A percentile compares a stretch with the other conserved stretches of the same genome.
Evolutionary conservation across 768 basidiomycete genomes (phyloP).

Genomic region (Phlegmacium glaucopus): DNA sequence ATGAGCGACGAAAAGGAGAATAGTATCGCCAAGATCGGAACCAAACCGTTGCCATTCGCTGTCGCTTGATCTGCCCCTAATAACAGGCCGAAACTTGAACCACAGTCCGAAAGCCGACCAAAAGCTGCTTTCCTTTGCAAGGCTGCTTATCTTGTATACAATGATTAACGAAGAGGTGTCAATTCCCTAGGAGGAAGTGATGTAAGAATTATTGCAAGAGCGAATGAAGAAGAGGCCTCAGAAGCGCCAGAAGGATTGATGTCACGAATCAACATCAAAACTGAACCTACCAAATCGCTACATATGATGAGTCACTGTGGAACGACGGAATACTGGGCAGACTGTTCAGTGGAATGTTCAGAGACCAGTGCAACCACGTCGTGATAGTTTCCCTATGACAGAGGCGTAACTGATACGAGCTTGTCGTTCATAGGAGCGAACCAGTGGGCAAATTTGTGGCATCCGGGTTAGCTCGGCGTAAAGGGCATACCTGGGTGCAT

Average conservation of each 20-base stretch:
- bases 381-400: slow-evolving; percentile 65
- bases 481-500: slow-evolving; percentile 39
- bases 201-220: slow-evolving; percentile 71
- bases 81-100: slow-evolving; percentile 63
- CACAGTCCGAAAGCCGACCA: slow-evolving; percentile 81
- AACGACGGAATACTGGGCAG: slow-evolving; percentile 2
- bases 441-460: background rate
- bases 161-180: slow-evolving; percentile 46
- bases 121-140: slow-evolving; percentile 69
- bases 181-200: slow-evolving; percentile 22
- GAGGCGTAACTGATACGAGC: slow-evolving; percentile 47
- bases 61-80: slow-evolving; percentile 16
- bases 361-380: slow-evolving; percentile 39
- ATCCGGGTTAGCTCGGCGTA: slow-evolving; percentile 38
- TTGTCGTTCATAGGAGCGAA: background rate
- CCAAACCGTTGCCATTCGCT: slow-evolving; percentile 42
- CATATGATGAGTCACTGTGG: slow-evolving; percentile 67
- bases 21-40: slow-evolving; percentile 36
- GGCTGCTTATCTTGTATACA: slow-evolving; percentile 75
- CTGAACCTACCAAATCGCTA: slow-evolving; percentile 71
- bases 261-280: background rate
- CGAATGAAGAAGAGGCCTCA: slow-evolving; percentile 72
- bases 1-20: slow-evolving; percentile 60
- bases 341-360: slow-evolving; percentile 28
- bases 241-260: slow-evolving; percentile 58